phyloP scores from a whole-genome alignment of 352 stramenopile species.

The Phytophthora tubulina region DNA sequence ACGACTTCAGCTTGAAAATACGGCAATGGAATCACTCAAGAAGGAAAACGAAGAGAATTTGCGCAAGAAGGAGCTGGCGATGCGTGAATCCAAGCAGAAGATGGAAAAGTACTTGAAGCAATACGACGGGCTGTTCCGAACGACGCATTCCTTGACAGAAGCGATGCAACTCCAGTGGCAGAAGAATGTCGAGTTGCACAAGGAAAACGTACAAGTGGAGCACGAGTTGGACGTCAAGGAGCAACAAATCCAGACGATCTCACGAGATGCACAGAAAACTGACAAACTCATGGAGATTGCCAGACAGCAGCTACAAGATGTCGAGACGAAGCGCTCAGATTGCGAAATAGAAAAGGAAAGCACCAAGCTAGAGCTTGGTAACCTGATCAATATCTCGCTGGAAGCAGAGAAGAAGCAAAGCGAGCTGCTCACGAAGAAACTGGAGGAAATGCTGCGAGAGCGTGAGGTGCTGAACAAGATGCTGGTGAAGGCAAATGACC shows the following conservation, averaged over 20 bases:
- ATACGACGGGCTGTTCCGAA: slow-evolving; percentile 87
- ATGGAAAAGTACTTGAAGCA: slow-evolving; percentile 92
- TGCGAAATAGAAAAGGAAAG: slow-evolving; percentile 79
- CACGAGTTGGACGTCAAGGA: slow-evolving; percentile 64
- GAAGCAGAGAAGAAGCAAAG: slow-evolving; percentile 75
- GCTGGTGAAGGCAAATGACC: slow-evolving; percentile 85
- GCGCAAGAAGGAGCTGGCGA: slow-evolving; percentile 71
- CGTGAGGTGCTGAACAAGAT: slow-evolving; percentile 90
- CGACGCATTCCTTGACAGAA: slow-evolving; percentile 78
- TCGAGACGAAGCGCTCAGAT: slow-evolving; percentile 64
- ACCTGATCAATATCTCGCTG: slow-evolving; percentile 72
- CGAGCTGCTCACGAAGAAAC: slow-evolving; percentile 76
- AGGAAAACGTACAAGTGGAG: slow-evolving; percentile 74
- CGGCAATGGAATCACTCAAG: slow-evolving; percentile 53
- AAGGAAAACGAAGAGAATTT: slow-evolving; percentile 71
- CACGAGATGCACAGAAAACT: slow-evolving; percentile 69
- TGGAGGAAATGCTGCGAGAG: slow-evolving; percentile 86
- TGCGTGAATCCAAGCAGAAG: slow-evolving; percentile 86
- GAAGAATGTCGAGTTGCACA: slow-evolving; percentile 85
- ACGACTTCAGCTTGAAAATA: slow-evolving; percentile 50
- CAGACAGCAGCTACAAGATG: slow-evolving; percentile 76
- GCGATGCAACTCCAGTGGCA: slow-evolving; percentile 87
- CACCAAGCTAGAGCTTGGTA: slow-evolving; percentile 66
- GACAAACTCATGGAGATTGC: slow-evolving; percentile 83
- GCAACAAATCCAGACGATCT: slow-evolving; percentile 61